Evolutionary conservation across 495 filamentous ascomycete species (phyloP).

Genomic region (Penicillium arizonense): DNA sequence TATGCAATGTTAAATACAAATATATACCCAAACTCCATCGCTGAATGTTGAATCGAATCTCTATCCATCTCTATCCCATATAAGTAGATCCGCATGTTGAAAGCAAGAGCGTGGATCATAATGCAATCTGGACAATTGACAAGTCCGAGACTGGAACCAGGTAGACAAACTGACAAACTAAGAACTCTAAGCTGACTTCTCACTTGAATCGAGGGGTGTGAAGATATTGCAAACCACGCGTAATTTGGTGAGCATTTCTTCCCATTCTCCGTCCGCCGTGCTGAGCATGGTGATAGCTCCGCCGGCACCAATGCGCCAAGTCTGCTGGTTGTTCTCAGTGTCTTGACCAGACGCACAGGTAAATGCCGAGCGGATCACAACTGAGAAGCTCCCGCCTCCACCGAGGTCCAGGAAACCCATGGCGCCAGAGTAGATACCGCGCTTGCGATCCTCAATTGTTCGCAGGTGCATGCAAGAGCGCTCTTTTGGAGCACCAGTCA

Average conservation of each 20-base stretch:
- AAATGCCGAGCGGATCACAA: slow-evolving; percentile 79
- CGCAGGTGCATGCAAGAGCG: slow-evolving; percentile 79
- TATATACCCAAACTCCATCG: slow-evolving; percentile 21
- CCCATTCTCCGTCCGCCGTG: slow-evolving; percentile 73
- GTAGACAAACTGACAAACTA: background rate
- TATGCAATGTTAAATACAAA: slow-evolving; percentile 1
- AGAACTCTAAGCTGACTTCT: background rate
- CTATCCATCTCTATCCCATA: slow-evolving; percentile 2
- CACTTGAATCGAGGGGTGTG: slow-evolving; percentile 17
- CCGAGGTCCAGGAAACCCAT: slow-evolving; percentile 86
- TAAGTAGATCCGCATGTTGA: slow-evolving; percentile 31
- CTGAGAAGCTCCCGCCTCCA: slow-evolving; percentile 83
- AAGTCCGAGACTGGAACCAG: background rate
- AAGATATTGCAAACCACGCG: slow-evolving; percentile 59
- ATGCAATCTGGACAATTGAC: slow-evolving; percentile 1
- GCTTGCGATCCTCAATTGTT: slow-evolving; percentile 58
- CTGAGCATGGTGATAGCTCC: slow-evolving; percentile 85
- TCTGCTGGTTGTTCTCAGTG: slow-evolving; percentile 49
- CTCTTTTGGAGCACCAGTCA: slow-evolving; percentile 95
- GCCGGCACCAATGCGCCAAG: slow-evolving; percentile 84
- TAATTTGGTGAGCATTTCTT: slow-evolving; percentile 88
- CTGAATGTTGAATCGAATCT: slow-evolving; percentile 37
- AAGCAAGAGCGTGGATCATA: slow-evolving; percentile 16
- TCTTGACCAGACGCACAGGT: slow-evolving; percentile 39
- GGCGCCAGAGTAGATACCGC: slow-evolving; percentile 87